A percentile compares a stretch with the other conserved stretches of the same genome.
Evolutionary conservation across 139 green algal genomes (phyloP).

Genomic region (Asterochloris erici): DNA sequence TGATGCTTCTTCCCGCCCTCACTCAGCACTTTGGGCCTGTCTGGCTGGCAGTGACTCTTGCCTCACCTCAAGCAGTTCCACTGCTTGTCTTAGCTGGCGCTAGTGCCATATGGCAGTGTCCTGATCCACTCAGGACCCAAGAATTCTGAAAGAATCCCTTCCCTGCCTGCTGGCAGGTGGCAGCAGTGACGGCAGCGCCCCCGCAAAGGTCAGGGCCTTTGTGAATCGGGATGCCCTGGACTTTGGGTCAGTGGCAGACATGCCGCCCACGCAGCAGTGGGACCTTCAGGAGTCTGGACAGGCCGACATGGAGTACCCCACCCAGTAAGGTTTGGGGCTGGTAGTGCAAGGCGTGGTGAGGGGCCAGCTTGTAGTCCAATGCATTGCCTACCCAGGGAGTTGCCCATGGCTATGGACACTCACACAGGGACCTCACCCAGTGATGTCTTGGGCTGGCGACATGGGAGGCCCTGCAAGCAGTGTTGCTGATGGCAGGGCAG

Average conservation of each 20-base stretch:
- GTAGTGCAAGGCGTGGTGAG: too few relatives aligned
- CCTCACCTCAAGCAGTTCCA: too few relatives aligned
- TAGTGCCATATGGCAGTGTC: neutral
- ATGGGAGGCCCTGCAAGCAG: too few relatives aligned
- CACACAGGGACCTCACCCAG: too few relatives aligned
- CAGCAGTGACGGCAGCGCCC: slow-evolving; percentile 38
- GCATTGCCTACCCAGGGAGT: too few relatives aligned
- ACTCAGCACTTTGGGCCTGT: too few relatives aligned
- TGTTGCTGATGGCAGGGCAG: too few relatives aligned
- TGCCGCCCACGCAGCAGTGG: slow-evolving; percentile 77
- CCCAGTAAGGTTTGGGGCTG: slow-evolving; percentile 29
- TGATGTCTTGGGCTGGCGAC: too few relatives aligned
- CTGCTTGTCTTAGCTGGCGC: neutral
- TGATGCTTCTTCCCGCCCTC: too few relatives aligned
- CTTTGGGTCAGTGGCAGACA: slow-evolving; percentile 50
- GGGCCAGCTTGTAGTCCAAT: too few relatives aligned
- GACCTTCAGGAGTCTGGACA: slow-evolving; percentile 61
- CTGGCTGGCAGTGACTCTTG: too few relatives aligned
- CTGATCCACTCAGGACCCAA: neutral
- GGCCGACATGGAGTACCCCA: slow-evolving; percentile 64
- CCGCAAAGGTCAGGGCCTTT: slow-evolving; percentile 39
- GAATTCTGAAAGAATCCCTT: neutral
- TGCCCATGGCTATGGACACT: too few relatives aligned
- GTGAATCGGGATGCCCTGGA: slow-evolving; percentile 86
- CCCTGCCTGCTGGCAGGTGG: neutral